These are phyloP conservation scores for Linnemannia zychae DNA, from an alignment of 192 early-diverging fungal genomes.

Conservation along the genomic window DNA sequence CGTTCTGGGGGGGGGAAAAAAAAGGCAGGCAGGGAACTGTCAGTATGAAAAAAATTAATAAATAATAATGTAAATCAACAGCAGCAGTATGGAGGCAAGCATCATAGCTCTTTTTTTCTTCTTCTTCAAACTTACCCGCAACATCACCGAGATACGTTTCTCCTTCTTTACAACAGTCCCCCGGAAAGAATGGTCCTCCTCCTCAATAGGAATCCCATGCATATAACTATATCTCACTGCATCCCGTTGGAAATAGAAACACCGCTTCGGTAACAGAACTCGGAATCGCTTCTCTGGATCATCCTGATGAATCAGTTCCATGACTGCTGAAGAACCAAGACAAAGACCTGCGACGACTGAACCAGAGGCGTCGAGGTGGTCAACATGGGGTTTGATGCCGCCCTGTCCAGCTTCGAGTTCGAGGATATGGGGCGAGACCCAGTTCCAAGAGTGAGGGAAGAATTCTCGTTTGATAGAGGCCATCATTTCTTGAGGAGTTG, in stretches of 20 bases:
- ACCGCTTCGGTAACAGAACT: slow-evolving; percentile 72
- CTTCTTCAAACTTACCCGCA: slow-evolving; percentile 65
- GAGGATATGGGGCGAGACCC: slow-evolving; percentile 85
- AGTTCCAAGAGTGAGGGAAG: slow-evolving; percentile 69
- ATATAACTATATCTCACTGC: slow-evolving; percentile 82
- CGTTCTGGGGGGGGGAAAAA: not conserved
- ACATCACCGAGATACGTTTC: slow-evolving; percentile 81
- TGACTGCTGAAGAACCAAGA: slow-evolving; percentile 78
- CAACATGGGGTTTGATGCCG: slow-evolving; percentile 86
- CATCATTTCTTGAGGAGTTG: slow-evolving; percentile 61
- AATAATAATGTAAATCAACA: not conserved
- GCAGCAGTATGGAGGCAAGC: not conserved
- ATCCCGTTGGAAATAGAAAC: slow-evolving; percentile 83
- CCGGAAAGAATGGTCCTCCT: slow-evolving; percentile 64
- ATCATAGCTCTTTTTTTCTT: not conserved
- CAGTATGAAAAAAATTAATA: not conserved
- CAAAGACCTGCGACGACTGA: slow-evolving; percentile 81
- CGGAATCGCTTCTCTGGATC: slow-evolving; percentile 71
- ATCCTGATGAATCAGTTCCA: slow-evolving; percentile 75
- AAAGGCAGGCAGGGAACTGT: not conserved
- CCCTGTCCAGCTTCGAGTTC: slow-evolving; percentile 75
- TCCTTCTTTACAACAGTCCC: slow-evolving; percentile 65
- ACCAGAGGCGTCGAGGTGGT: slow-evolving; percentile 86
- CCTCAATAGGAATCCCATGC: slow-evolving; percentile 78
- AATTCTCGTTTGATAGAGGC: slow-evolving; percentile 69